Conservation (phyloP, 352 stramenopile species). For the Pythium utonaiense region DNA sequence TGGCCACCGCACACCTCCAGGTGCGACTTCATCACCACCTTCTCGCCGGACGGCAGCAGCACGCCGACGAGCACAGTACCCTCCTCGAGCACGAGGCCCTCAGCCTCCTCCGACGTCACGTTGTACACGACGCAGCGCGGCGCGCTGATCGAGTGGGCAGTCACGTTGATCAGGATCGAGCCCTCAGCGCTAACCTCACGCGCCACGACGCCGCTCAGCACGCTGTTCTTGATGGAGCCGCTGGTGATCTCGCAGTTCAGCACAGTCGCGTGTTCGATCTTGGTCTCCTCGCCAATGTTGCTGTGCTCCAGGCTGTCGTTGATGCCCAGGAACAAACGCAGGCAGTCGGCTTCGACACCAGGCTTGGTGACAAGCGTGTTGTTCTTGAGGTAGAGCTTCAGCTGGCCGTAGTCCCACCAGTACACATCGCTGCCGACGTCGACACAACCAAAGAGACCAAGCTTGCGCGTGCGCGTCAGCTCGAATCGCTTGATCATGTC, state of each 20-base stretch:
- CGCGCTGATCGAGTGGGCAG: conserved; percentile 93
- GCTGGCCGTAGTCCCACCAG: conserved; percentile 99
- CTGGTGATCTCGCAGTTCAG: conserved; percentile 76
- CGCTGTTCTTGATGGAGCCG: conserved; percentile 64
- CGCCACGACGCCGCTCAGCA: conserved; percentile 90
- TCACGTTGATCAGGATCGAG: conserved; percentile 98
- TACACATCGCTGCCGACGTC: conserved; percentile 96
- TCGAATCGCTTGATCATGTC: conserved; percentile 89
- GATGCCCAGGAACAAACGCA: conserved; percentile 80
- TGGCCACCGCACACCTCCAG: conserved; percentile 93
- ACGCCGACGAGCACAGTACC: conserved; percentile 94
- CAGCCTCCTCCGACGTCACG: conserved; percentile 89
- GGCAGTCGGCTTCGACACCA: conserved; percentile 72
- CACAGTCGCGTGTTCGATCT: conserved; percentile 64
- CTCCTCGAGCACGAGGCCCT: conserved; percentile 89
- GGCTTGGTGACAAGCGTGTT: conserved; percentile 91
- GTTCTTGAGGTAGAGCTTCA: conserved; percentile 98
- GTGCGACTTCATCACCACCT: conserved; percentile 90
- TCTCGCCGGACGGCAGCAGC: conserved; percentile 88
- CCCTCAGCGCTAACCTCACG: conserved; percentile 90
- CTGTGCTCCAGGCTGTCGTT: conserved; percentile 75
- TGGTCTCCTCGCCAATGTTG: conserved; percentile 51
- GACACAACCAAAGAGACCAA: conserved; percentile 95
- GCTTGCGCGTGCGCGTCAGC: conserved; percentile 42
- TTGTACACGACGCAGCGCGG: conserved; percentile 97